Evolutionary conservation across 1,139 yeast genomes (phyloP).

Genomic region (Debaryomyces sp.): DNA sequence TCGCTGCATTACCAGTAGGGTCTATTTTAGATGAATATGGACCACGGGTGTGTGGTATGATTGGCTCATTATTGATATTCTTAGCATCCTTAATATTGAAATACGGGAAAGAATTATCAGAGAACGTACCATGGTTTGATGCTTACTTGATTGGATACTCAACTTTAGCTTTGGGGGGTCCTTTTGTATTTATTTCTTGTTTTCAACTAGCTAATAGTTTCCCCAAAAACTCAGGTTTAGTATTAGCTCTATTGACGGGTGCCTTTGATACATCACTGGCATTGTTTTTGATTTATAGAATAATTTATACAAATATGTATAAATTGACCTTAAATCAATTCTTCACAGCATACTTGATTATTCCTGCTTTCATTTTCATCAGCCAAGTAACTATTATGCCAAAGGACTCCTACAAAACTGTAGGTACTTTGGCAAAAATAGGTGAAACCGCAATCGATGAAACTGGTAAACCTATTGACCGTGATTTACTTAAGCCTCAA

Average conservation of each 20-base stretch:
- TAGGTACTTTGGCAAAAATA: constrained; percentile 66
- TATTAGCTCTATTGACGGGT: constrained; percentile 44
- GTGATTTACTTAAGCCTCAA: constrained; percentile 38
- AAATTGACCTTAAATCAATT: constrained; percentile 49
- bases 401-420: constrained; percentile 67
- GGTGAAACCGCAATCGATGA: constrained; percentile 75
- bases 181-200: constrained; percentile 49
- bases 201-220: constrained; percentile 50
- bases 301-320: constrained; percentile 53
- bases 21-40: constrained; percentile 75
- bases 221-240: constrained; percentile 45
- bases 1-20: constrained; percentile 82
- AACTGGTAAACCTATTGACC: constrained; percentile 51
- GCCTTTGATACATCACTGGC: constrained; percentile 48
- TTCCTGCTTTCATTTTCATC: constrained; percentile 71
- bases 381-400: constrained; percentile 87
- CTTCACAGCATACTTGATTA: constrained; percentile 65
- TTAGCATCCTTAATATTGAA: constrained; percentile 55
- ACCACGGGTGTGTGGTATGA: constrained; percentile 75
- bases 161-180: constrained; percentile 48
- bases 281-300: constrained; percentile 58
- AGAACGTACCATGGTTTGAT: constrained; percentile 22
- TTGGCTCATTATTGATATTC: constrained; percentile 64
- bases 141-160: constrained; percentile 45
- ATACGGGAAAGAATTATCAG: constrained; percentile 26